These are phyloP conservation scores for Exophiala spinifera DNA, from an alignment of 2,329 filamentous ascomycete genomes.

Conservation along the genomic window DNA sequence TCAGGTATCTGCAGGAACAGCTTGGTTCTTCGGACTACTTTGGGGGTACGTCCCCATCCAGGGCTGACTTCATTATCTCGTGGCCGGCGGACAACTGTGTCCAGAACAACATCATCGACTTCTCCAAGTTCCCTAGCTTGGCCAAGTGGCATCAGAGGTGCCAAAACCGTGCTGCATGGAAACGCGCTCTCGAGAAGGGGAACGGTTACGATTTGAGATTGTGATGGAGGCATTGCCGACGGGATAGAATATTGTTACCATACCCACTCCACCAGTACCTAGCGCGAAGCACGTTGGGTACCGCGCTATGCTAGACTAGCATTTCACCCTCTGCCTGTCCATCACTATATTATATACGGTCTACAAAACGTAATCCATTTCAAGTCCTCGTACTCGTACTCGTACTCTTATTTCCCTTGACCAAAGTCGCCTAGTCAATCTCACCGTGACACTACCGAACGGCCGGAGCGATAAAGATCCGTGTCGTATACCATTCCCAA, in stretches of 20 bases:
- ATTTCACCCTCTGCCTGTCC: too few species aligned
- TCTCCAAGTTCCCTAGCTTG: conserved; percentile 21
- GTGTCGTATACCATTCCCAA: conserved; percentile 18
- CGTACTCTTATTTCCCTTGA: too few species aligned
- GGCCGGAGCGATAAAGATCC: conserved; percentile 4
- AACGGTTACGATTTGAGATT: conserved; percentile 22
- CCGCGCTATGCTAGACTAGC: too few species aligned
- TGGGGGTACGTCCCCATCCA: conserved; percentile 21
- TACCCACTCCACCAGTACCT: not conserved
- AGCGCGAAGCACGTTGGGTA: too few species aligned
- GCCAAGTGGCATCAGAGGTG: conserved; percentile 23
- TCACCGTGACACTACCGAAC: not conserved
- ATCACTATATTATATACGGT: too few species aligned
- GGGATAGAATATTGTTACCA: not conserved
- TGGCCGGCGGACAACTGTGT: conserved; percentile 23
- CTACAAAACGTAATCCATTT: too few species aligned
- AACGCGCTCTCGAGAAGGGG: conserved; percentile 27
- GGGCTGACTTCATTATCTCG: conserved; percentile 25
- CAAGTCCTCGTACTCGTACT: too few species aligned
- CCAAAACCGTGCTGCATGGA: conserved; percentile 27
- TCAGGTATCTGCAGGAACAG: conserved; percentile 22
- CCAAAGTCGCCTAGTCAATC: not conserved
- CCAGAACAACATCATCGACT: conserved; percentile 10
- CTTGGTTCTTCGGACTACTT: conserved; percentile 26
- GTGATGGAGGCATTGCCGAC: not conserved